A percentile compares a stretch with the other conserved stretches of the same genome.
Conservation (phyloP, 805 yeast genomes). For the Cyberlindnera mississippiensis region DNA sequence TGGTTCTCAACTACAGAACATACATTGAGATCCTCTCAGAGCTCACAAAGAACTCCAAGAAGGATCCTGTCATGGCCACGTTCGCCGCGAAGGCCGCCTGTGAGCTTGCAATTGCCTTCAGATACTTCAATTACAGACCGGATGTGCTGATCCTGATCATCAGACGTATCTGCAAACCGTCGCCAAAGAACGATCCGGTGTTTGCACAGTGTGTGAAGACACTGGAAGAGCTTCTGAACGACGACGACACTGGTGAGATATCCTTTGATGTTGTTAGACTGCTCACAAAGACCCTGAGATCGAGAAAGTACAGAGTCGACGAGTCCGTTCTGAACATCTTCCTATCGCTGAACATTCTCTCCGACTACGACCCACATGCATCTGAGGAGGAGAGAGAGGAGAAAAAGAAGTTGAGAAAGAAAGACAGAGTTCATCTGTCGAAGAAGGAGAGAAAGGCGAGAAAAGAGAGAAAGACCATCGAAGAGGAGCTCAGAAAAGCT, state of each 20-base stretch:
- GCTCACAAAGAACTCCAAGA: conserved; percentile 36
- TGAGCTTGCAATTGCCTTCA: conserved; percentile 62
- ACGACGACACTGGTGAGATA: conserved; percentile 80
- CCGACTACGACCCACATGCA: conserved; percentile 69
- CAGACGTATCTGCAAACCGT: conserved; percentile 64
- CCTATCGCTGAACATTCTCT: conserved; percentile 59
- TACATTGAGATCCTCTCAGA: conserved; percentile 56
- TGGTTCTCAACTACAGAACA: conserved; percentile 63
- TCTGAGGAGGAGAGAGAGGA: conserved; percentile 41
- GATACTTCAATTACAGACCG: conserved; percentile 78
- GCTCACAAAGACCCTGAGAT: conserved; percentile 64
- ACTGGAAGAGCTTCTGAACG: conserved; percentile 64
- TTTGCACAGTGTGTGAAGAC: conserved; percentile 60
- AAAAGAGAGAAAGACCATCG: conserved; percentile 82
- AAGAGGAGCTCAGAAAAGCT: conserved; percentile 83
- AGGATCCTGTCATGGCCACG: conserved; percentile 40
- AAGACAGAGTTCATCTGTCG: conserved; percentile 87
- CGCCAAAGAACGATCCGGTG: conserved; percentile 36
- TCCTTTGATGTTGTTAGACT: conserved; percentile 70
- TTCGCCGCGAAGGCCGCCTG: conserved; percentile 75
- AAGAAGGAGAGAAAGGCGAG: conserved; percentile 84
- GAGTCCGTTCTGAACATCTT: conserved; percentile 75
- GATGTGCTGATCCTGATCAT: conserved; percentile 67
- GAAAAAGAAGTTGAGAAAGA: conserved; percentile 60
- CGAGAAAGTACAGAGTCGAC: conserved; percentile 75